phyloP scores from a whole-genome alignment of 208 protist species.

The Trypanosoma conorhini region DNA sequence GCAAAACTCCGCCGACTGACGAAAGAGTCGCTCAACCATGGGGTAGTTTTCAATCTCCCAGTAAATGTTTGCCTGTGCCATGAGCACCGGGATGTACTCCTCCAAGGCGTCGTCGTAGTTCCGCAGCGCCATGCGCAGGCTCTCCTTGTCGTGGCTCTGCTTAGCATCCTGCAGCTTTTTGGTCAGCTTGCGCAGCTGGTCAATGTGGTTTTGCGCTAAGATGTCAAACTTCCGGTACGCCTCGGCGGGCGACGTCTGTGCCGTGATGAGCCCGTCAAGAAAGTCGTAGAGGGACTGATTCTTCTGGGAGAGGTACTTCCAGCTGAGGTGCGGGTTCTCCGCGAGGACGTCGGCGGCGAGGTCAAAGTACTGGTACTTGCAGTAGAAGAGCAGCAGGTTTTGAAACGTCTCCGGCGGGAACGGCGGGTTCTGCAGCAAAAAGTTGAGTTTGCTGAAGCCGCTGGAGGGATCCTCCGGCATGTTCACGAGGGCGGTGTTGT shows the following conservation, averaged over 20 bases:
- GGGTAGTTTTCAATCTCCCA: conserved; percentile 98
- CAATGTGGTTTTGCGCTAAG: conserved; percentile 94
- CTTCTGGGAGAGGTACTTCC: conserved; percentile 92
- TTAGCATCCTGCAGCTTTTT: conserved; percentile 96
- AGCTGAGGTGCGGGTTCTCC: conserved; percentile 95
- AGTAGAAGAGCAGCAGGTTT: conserved; percentile 97
- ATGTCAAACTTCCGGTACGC: conserved; percentile 97
- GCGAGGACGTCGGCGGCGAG: conserved; percentile 96
- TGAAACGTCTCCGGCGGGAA: conserved; percentile 97
- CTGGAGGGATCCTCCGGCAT: conserved; percentile 95
- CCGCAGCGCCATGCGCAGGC: conserved; percentile 77
- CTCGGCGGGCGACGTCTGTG: conserved; percentile 95
- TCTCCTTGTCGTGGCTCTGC: conserved; percentile 84
- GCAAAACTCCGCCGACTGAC: conserved; percentile 96
- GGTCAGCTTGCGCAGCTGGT: conserved; percentile 93
- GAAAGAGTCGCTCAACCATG: conserved; percentile 95
- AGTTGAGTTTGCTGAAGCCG: conserved; percentile 97
- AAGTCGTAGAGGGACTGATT: conserved; percentile 95
- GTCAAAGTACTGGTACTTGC: conserved; percentile 96
- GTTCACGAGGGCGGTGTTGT: conserved; percentile 98
- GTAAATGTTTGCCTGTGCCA: conserved; percentile 97
- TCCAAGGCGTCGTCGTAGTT: conserved; percentile 95
- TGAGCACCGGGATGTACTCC: conserved; percentile 96
- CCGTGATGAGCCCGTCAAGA: conserved; percentile 95
- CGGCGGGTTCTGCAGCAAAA: conserved; percentile 94